Percentiles rank a stretch among this genome's conserved stretches.
Conservation (phyloP, 2,329 filamentous ascomycete species). For the Penicillium sp. region DNA sequence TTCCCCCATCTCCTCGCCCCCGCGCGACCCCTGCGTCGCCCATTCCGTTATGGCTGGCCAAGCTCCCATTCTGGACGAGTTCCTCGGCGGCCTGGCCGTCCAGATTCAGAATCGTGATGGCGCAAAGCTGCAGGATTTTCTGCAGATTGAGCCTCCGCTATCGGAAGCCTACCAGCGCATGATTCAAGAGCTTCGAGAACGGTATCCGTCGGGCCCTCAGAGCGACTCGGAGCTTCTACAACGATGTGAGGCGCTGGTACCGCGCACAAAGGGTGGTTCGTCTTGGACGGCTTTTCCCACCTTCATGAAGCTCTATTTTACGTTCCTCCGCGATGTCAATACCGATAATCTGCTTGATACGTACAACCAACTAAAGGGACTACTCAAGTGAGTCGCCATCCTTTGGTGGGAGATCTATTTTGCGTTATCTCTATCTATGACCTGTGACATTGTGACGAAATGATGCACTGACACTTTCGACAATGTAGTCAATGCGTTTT, state of each 20-base stretch:
- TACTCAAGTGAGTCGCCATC: slow-evolving; percentile 70
- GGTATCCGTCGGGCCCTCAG: slow-evolving; percentile 58
- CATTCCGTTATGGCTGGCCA: slow-evolving; percentile 31
- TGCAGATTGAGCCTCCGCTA: slow-evolving; percentile 76
- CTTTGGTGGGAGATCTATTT: not conserved
- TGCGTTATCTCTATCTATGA: not conserved
- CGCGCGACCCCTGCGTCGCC: not conserved
- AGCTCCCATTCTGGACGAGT: slow-evolving; percentile 71
- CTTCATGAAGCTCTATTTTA: slow-evolving; percentile 81
- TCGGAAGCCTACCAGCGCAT: slow-evolving; percentile 71
- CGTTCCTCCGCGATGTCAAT: slow-evolving; percentile 80
- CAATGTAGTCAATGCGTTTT: slow-evolving; percentile 74
- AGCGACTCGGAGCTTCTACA: slow-evolving; percentile 62
- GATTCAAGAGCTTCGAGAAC: slow-evolving; percentile 67
- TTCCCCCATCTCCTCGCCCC: too few species aligned
- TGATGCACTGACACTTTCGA: not conserved
- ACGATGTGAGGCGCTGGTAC: slow-evolving; percentile 68
- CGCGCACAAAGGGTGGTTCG: slow-evolving; percentile 67
- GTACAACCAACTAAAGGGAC: slow-evolving; percentile 73
- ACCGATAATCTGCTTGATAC: slow-evolving; percentile 75
- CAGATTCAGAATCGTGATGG: slow-evolving; percentile 70
- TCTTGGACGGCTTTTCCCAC: slow-evolving; percentile 78
- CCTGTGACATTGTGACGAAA: not conserved
- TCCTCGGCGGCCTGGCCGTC: slow-evolving; percentile 68
- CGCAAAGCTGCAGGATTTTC: slow-evolving; percentile 68